Base-by-base conservation (phyloP, 805 yeast genomes). In the Nakazawaea populi region DNA sequence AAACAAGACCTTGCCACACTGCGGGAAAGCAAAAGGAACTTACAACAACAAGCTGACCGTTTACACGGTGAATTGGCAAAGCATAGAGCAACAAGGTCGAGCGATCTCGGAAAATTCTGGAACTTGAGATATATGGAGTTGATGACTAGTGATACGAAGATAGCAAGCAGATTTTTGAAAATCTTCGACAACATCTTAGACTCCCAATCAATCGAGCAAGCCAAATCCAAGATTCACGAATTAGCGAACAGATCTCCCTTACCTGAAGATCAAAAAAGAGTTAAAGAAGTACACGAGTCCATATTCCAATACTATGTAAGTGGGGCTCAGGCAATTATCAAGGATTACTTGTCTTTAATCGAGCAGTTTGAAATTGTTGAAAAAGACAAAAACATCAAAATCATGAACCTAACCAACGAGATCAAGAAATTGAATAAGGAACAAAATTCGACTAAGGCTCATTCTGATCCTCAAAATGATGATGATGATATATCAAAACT, bases 241-340 rank as follows among this genome's bases (percentile, higher is more conserved):
- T 56, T 76, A 45, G 64, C 71, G 6, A 68, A 72, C 38, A 52
- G 59, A 37, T 60, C 58, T n/a, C 52, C 52, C 18, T 47, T 56
- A 34, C 56, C 29, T 6, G 18, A 14, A 37, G 62, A 59, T 39
- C 56, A 56, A 12, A 46, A 53, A 5, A 65, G 65, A 29, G 56
- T 67, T 14, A 60, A 63, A 37, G 73, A 71, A 24, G 44, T 69
- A 57, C 54, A 78, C 64, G 61, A 56, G 11, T 49, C 63, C 1
- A 53, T 66, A 1, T 56, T 61, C 46, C 59, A 62, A n/a, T 84
- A 81, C 58, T 79, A 80, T 55, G 76, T 77, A n/a, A 68, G 82
- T 44, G 89, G 88, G 0, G 74, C 79, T 6, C 79, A 74, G 31
- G 77, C 83, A 3, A 70, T 84, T 7, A 80, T 83, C 2, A 69